These are phyloP conservation scores for Withania somnifera DNA, from an alignment of 305 asterid species.

Conservation along the genomic window DNA sequence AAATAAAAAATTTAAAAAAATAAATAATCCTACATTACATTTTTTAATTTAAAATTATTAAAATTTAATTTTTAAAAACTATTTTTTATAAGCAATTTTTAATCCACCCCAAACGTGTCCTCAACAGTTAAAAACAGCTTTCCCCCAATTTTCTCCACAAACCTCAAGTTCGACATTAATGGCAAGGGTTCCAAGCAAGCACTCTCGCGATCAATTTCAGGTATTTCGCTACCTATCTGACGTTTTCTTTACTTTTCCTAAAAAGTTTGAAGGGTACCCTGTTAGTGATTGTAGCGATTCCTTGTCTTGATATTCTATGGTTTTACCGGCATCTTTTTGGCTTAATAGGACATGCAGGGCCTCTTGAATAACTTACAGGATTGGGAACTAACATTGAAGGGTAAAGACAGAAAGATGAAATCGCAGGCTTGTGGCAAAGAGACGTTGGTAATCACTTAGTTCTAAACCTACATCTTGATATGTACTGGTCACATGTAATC, in stretches of 20 bases:
- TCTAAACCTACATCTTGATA: background rate
- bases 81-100: too few relatives aligned
- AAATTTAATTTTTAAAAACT: too few relatives aligned
- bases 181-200: slow-evolving; percentile 58
- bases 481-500: too few relatives aligned
- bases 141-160: too few relatives aligned
- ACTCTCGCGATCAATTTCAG: slow-evolving; percentile 53
- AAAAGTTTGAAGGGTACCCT: background rate
- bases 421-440: slow-evolving; percentile 36
- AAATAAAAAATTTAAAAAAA: too few relatives aligned
- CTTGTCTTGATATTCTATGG: background rate
- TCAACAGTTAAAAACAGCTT: too few relatives aligned
- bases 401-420: slow-evolving; percentile 60
- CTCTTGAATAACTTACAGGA: slow-evolving; percentile 79
- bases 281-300: background rate
- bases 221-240: slow-evolving; percentile 11
- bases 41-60: too few relatives aligned
- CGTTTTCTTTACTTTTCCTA: background rate
- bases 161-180: too few relatives aligned
- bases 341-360: slow-evolving; percentile 60
- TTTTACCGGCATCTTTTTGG: slow-evolving; percentile 4
- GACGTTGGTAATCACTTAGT: slow-evolving; percentile 34
- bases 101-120: too few relatives aligned
- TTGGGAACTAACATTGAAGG: slow-evolving; percentile 77
- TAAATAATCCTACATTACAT: too few relatives aligned